These are phyloP conservation scores for Apiospora sp. DNA, from an alignment of 2,329 filamentous ascomycete species.

Conservation along the genomic window DNA sequence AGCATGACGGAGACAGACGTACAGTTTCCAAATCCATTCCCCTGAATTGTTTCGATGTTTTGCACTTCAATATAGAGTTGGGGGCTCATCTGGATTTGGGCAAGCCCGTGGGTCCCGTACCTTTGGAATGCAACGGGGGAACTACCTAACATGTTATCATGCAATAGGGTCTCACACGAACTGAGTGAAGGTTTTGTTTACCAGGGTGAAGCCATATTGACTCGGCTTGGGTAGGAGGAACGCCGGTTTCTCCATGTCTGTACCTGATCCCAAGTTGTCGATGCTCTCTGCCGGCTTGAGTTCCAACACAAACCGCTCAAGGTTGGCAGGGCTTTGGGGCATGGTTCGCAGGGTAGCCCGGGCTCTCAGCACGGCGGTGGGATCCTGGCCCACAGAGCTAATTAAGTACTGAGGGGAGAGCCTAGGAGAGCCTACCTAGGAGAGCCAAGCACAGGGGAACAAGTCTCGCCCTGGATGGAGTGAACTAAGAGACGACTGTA, in stretches of 20 bases:
- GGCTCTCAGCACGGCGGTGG: conserved; percentile 12
- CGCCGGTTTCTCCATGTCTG: background rate
- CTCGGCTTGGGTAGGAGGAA: background rate
- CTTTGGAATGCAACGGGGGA: background rate
- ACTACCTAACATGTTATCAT: background rate
- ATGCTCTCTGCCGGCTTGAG: background rate
- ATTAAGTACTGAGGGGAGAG: conserved; percentile 10
- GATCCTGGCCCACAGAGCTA: background rate
- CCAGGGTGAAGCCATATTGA: conserved; percentile 1
- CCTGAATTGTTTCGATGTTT: conserved; percentile 21
- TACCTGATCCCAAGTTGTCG: conserved; percentile 10
- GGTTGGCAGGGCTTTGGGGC: conserved; percentile 1
- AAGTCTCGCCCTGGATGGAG: conserved; percentile 13
- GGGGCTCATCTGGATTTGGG: conserved; percentile 5
- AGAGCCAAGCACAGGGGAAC: conserved; percentile 14
- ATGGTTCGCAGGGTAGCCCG: background rate
- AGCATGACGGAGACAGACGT: conserved; percentile 8
- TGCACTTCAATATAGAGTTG: conserved; percentile 16
- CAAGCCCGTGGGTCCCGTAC: conserved; percentile 4
- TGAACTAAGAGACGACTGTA: conserved; percentile 9
- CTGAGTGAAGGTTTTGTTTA: conserved; percentile 16
- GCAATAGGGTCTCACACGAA: background rate
- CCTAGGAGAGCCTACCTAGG: background rate
- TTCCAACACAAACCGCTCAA: background rate
- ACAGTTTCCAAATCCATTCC: conserved; percentile 9